Evolutionary conservation across 163 green algal genomes (phyloP), one percentile per base, ranked within the genome.

Genomic region (Prototheca cutis): DNA sequence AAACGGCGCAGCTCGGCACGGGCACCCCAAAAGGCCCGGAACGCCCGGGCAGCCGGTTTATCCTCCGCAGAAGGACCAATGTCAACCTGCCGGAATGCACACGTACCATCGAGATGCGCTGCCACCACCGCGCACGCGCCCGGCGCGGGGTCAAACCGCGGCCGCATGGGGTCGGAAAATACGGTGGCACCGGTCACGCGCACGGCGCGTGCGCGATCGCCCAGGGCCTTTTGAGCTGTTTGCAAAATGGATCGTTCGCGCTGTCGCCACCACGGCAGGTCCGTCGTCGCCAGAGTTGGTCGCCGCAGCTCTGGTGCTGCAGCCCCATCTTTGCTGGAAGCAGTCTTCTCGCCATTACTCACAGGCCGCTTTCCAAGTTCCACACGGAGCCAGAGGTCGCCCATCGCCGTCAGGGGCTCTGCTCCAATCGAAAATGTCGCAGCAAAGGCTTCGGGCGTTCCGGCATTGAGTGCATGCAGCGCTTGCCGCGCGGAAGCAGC

Each of bases 11-110:
- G 75, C 78, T 92, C 87, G 2, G 80, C 74, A 52, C 71, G 78
- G 18, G 80, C 63, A 53, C 87, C 89, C 89, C 89, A 96, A 59
- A 96, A 92, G 4, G 62, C 61, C 7, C 89, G 76, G 74, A 94
- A 96, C 7, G 52, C 55, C 1, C 48, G 59, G 3, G 87, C 77
- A 5, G 76, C 78, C 2, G 54, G 56, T 2, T 36, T 61, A 40
- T 85, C 70, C 55, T 92, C 80, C 4, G 83, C 78, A 27, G 76
- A n/a, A 4, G 86, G 86, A 18, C 86, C 84, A 4, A 89, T 63
- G 63, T 94, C 86, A 24, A 87, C 68, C 8, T 75, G 34, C 6
- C 84, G 68, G 24, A 65, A 47, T 2, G 75, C 74, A 23, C 60
- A 48, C 19, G 59, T 29, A 15, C 75, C 36, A 48, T 86, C 78